phyloP scores from a whole-genome alignment of 192 early-diverging fungal species.

The Pilaira anomala region DNA sequence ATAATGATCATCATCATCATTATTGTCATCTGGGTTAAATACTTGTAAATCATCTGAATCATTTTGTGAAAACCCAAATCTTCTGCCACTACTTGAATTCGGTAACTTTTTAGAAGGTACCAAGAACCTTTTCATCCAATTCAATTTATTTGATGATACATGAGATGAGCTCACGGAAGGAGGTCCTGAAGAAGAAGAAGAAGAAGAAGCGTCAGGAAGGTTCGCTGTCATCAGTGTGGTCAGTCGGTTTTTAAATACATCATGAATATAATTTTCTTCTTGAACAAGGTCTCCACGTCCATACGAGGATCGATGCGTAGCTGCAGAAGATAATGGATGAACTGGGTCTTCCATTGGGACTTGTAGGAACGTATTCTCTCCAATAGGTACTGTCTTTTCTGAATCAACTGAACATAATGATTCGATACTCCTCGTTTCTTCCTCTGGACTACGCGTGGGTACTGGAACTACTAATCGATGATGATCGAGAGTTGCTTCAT shows the following conservation, averaged over 20 bases:
- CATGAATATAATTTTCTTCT: slow-evolving; percentile 9
- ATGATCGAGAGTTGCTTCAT: neutral
- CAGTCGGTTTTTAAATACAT: slow-evolving; percentile 5
- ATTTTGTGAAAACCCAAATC: slow-evolving; percentile 16
- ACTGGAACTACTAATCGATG: slow-evolving; percentile 2
- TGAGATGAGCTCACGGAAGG: too few relatives aligned
- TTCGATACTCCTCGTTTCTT: too few relatives aligned
- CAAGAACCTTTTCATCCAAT: neutral
- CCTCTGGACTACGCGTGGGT: too few relatives aligned
- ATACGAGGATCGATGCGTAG: slow-evolving; percentile 9
- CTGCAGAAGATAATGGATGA: neutral
- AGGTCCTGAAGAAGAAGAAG: neutral
- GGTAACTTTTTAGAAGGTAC: neutral
- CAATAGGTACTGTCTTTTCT: neutral
- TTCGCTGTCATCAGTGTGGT: slow-evolving; percentile 6
- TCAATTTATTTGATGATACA: too few relatives aligned
- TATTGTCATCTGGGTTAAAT: slow-evolving; percentile 1
- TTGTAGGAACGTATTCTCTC: too few relatives aligned
- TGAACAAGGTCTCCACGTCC: slow-evolving; percentile 17
- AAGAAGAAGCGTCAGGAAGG: slow-evolving; percentile 2
- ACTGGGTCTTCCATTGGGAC: too few relatives aligned
- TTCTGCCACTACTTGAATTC: neutral
- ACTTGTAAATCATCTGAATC: slow-evolving; percentile 4
- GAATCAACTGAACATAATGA: neutral
- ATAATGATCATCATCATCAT: neutral